Evolutionary conservation across 108 stramenopile species (phyloP).

Genomic region (Cyclotella baltica): DNA sequence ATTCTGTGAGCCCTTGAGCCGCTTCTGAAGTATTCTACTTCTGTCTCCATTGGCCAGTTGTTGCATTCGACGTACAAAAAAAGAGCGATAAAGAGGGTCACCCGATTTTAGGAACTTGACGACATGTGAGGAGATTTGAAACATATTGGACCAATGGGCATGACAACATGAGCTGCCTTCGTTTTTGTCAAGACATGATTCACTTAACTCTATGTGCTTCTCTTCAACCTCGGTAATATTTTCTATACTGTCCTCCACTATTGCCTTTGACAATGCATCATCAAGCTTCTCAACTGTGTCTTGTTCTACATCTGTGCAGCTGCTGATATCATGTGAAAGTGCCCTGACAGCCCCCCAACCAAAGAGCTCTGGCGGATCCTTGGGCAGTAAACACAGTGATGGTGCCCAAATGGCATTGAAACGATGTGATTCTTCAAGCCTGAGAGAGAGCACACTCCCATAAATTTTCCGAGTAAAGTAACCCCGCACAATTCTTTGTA

Average conservation of each 20-base stretch:
- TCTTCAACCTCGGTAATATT: background rate
- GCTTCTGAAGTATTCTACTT: conserved; percentile 53
- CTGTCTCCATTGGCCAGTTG: conserved; percentile 59
- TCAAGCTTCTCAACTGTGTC: conserved; percentile 3
- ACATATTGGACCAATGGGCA: conserved; percentile 12
- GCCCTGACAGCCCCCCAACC: conserved; percentile 8
- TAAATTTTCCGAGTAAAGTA: conserved; percentile 17
- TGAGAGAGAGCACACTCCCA: background rate
- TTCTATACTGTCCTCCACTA: background rate
- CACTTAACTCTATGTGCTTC: background rate
- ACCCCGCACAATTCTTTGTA: conserved; percentile 14
- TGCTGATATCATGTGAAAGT: conserved; percentile 4
- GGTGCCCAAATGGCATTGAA: conserved; percentile 11
- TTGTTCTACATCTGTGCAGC: conserved; percentile 6
- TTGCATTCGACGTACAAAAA: conserved; percentile 53
- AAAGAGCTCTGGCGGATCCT: background rate
- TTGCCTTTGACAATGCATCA: conserved; percentile 10
- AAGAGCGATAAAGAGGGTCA: conserved; percentile 47
- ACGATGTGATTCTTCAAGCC: conserved; percentile 24
- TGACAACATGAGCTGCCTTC: background rate
- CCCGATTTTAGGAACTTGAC: conserved; percentile 53
- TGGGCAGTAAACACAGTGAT: background rate
- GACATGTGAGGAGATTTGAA: conserved; percentile 39
- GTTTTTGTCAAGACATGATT: background rate
- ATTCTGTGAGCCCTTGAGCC: conserved; percentile 48